phyloP scores from a whole-genome alignment of 305 asterid genomes.

The Fraxinus latifolia region DNA sequence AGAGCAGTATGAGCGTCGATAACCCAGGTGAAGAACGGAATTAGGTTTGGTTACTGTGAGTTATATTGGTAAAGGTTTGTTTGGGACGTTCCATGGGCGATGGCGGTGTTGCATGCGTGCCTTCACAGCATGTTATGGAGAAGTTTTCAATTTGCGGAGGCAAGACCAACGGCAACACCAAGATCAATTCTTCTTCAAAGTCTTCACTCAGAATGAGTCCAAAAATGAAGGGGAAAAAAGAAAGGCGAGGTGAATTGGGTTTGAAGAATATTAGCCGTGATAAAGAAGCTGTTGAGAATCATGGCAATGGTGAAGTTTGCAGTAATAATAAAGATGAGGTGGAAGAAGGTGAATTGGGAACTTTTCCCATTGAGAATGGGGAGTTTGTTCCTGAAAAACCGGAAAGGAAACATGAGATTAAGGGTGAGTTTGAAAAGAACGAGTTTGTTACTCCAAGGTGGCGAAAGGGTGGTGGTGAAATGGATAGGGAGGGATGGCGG shows the following conservation, averaged over 20 bases:
- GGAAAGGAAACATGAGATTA: constrained; percentile 50
- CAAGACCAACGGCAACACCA: constrained; percentile 54
- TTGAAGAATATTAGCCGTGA: constrained; percentile 36
- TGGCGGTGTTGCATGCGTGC: constrained; percentile 99
- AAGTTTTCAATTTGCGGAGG: constrained; percentile 71
- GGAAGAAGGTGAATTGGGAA: constrained; percentile 97
- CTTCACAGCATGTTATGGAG: constrained; percentile 88
- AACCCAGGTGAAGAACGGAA: constrained; percentile 73
- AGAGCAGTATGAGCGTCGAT: constrained; percentile 77
- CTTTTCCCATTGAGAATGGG: constrained; percentile 70
- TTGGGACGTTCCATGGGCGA: constrained; percentile 95
- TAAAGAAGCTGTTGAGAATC: constrained; percentile 45
- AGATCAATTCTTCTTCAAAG: constrained; percentile 47
- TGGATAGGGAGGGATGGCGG: constrained; percentile 48
- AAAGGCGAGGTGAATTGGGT: constrained; percentile 37
- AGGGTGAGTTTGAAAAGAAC: constrained; percentile 79
- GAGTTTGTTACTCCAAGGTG: constrained; percentile 60
- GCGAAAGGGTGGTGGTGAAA: constrained; percentile 49
- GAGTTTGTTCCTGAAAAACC: constrained; percentile 53
- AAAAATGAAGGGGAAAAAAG: constrained; percentile 61
- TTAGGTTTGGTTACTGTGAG: constrained; percentile 48
- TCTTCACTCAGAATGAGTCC: constrained; percentile 45
- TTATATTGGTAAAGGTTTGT: constrained; percentile 19
- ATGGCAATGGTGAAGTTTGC: constrained; percentile 36
- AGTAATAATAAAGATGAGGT: constrained; percentile 63